These are phyloP conservation scores for Mycena amicta DNA, from an alignment of 768 basidiomycete genomes.

Conservation along the genomic window DNA sequence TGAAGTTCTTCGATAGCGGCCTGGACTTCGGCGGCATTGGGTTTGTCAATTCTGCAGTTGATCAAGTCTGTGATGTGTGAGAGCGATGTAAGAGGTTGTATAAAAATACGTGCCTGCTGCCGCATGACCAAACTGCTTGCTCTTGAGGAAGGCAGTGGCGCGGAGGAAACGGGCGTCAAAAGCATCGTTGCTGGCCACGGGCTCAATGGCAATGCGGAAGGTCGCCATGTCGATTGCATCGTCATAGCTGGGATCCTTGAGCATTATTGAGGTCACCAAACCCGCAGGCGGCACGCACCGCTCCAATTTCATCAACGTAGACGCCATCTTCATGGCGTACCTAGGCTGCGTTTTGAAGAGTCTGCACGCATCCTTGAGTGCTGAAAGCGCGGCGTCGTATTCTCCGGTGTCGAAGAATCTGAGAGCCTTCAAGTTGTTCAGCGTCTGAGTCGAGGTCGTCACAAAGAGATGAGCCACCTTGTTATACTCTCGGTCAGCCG, in stretches of 20 bases:
- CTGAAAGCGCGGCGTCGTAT: background rate
- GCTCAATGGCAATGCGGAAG: background rate
- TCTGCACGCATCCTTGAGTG: background rate
- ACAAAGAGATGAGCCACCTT: background rate
- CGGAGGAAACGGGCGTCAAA: background rate
- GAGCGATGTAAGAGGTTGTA: too few species aligned
- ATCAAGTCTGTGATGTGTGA: background rate
- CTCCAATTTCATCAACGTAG: background rate
- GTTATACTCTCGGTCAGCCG: background rate
- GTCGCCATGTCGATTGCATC: background rate
- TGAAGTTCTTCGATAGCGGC: background rate
- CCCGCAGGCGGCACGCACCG: background rate
- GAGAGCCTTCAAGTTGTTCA: background rate
- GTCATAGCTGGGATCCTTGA: background rate
- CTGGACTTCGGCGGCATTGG: background rate
- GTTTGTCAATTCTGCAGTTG: background rate
- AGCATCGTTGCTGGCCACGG: background rate
- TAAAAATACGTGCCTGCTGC: background rate
- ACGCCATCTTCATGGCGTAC: background rate
- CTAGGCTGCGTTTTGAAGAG: background rate
- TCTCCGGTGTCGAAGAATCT: background rate
- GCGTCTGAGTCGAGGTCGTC: too few species aligned
- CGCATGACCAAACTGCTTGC: background rate
- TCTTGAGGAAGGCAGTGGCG: background rate
- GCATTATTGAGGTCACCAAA: background rate